These are phyloP conservation scores for Alternaria atra DNA, from an alignment of 2,329 filamentous ascomycete species.

Conservation along the genomic window DNA sequence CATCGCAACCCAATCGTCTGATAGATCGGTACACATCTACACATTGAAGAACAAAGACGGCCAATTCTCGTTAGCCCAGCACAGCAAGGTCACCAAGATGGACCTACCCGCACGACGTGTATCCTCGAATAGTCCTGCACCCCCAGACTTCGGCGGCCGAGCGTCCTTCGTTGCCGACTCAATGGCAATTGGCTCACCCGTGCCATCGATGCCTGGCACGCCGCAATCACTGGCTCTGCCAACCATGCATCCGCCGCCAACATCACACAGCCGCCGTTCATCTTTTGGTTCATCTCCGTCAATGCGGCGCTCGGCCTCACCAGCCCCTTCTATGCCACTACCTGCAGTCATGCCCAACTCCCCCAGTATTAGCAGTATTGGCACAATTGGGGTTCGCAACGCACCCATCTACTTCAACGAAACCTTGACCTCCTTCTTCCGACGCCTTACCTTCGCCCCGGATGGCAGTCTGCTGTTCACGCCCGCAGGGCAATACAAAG, in stretches of 20 bases:
- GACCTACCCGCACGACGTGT: slow-evolving; percentile 92
- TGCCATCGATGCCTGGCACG: slow-evolving; percentile 90
- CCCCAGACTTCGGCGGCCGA: slow-evolving; percentile 78
- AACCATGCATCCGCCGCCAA: slow-evolving; percentile 89
- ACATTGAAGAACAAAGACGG: slow-evolving; percentile 95
- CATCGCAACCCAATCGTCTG: slow-evolving; percentile 96
- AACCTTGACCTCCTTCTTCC: slow-evolving; percentile 95
- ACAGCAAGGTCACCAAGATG: slow-evolving; percentile 86
- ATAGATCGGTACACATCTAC: slow-evolving; percentile 97
- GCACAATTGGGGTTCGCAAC: slow-evolving; percentile 69
- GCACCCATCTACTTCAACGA: slow-evolving; percentile 95
- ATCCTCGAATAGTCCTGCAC: slow-evolving; percentile 90
- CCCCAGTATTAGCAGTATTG: slow-evolving; percentile 73
- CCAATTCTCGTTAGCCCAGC: slow-evolving; percentile 83
- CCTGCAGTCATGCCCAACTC: slow-evolving; percentile 97
- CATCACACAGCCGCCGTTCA: slow-evolving; percentile 91
- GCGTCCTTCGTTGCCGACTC: slow-evolving; percentile 68
- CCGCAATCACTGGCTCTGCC: slow-evolving; percentile 88
- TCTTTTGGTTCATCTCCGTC: slow-evolving; percentile 85
- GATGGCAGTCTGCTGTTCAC: slow-evolving; percentile 95
- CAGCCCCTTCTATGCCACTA: slow-evolving; percentile 90
- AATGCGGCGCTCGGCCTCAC: slow-evolving; percentile 85
- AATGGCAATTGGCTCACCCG: slow-evolving; percentile 75
- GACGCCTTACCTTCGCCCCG: slow-evolving; percentile 90
- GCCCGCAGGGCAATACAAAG: slow-evolving; percentile 94